Percentiles rank a stretch among this genome's conserved stretches.
Evolutionary conservation across 1,284 basidiomycete genomes (phyloP).

Genomic region (Lentinula novae-zelandiae): DNA sequence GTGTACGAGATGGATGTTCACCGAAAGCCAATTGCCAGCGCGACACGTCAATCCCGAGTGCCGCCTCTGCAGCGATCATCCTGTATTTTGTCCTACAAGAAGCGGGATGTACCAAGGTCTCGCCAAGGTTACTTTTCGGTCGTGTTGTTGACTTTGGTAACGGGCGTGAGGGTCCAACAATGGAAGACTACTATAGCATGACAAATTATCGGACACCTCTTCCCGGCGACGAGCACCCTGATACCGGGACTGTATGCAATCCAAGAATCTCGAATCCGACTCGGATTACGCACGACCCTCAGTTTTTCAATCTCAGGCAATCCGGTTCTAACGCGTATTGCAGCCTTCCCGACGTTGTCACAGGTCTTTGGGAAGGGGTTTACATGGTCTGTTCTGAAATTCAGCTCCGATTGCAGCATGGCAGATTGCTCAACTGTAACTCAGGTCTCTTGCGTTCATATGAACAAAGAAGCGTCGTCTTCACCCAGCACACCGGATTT

Average conservation of each 20-base stretch:
- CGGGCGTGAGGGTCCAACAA: constrained; percentile 45
- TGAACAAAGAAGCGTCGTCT: not conserved
- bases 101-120: constrained; percentile 35
- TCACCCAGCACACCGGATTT: constrained; percentile 25
- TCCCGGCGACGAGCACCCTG: constrained; percentile 33
- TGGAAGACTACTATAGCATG: constrained; percentile 42
- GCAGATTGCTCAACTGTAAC: not conserved
- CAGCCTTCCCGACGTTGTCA: constrained; percentile 40
- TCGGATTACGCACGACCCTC: constrained; percentile 32
- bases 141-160: constrained; percentile 11
- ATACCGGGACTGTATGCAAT: constrained; percentile 23
- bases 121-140: constrained; percentile 44
- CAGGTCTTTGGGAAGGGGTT: constrained; percentile 55
- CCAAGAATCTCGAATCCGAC: constrained; percentile 21
- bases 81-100: constrained; percentile 49
- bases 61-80: constrained; percentile 41
- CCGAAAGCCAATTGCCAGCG: not conserved
- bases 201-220: constrained; percentile 37
- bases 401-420: not conserved
- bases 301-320: constrained; percentile 29
- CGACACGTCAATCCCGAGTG: constrained; percentile 27
- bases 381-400: constrained; percentile 38
- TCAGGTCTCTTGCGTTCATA: not conserved
- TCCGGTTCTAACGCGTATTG: constrained; percentile 13
- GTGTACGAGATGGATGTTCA: not conserved